Base-by-base conservation (phyloP, 768 basidiomycete genomes). In the Pleurotus eryngii region DNA sequence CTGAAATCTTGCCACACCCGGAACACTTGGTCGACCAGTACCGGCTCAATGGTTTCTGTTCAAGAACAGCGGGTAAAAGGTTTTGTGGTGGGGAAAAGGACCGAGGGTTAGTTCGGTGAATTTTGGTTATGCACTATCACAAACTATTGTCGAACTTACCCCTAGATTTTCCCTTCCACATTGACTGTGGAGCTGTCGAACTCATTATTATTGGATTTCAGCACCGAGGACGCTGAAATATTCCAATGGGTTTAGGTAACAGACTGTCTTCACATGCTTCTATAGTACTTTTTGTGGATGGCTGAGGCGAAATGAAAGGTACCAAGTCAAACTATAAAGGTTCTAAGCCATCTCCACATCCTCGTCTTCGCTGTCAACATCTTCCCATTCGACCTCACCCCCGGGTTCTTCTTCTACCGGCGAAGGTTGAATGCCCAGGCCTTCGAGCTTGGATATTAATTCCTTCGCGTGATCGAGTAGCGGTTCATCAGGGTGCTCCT, bases 401-500 rank as follows among this genome's bases (percentile, higher is more conserved):
- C 73, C 82, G 4, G 76, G 82, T 11, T 72, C 83, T 9, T 80
- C 86, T n/a, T 80, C 82, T 7, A 78, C 69, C 0, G 84, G 78
- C 7, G 86, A 86, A 0, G 86, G 71, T 18, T 79, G 72, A 39
- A 95, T 80, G 0, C 92, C 91, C 45, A 84, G 70, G 4, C 73
- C 76, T 48, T 92, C 85, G 57, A 95, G 65, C 59, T 84, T 84
- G 5, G 71, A 70, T 53, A 92, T 79, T 46, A 97, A 79, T 61
- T 95, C 94, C 49, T 79, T 72, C 24, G 80, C 82, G 67, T 97
- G 94, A 37, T 84, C 83, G 2, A 92, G 76, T 51, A 96, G 69
- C 17, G 89, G 90, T 57, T 75, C 73, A 67, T 97, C 94, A 3
- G 86, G 81, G 68, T 94, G 83, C 22, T 83, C 82, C 62, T 93